phyloP scores from a whole-genome alignment of 1,284 basidiomycete species.

The Trichosporon sp. region DNA sequence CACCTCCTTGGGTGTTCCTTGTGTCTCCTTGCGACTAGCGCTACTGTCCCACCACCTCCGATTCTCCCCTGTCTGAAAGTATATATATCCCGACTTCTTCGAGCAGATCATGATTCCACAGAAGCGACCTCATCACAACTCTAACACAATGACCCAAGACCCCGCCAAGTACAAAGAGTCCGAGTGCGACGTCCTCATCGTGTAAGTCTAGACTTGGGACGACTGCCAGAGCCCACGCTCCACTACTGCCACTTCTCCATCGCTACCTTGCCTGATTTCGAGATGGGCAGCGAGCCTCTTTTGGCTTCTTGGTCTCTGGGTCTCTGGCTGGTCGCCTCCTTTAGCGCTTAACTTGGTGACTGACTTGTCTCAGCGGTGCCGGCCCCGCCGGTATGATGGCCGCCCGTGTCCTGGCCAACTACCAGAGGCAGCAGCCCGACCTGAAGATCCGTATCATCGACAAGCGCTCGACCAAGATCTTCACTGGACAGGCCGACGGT shows the following conservation, averaged over 20 bases:
- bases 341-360: neutral
- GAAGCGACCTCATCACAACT: slow-evolving; percentile 18
- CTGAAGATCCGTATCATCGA: slow-evolving; percentile 35
- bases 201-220: neutral
- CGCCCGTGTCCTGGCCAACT: slow-evolving; percentile 30
- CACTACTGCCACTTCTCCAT: neutral
- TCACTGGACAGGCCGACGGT: slow-evolving; percentile 34
- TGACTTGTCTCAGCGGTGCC: slow-evolving; percentile 19
- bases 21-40: neutral
- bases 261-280: neutral
- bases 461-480: slow-evolving; percentile 35
- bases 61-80: neutral
- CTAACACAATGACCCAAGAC: slow-evolving; percentile 11
- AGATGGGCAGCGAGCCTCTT: neutral
- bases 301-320: too few species aligned
- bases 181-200: slow-evolving; percentile 27
- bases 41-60: neutral
- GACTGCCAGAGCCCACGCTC: neutral
- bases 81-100: slow-evolving; percentile 7
- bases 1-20: neutral
- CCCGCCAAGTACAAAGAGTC: slow-evolving; percentile 24
- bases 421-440: slow-evolving; percentile 29
- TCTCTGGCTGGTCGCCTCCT: neutral
- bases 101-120: slow-evolving; percentile 9
- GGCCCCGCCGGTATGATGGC: slow-evolving; percentile 33